A percentile compares a stretch with the other conserved stretches of the same genome.
Conservation (phyloP, 441 rosid genomes). For the Gossypium gossypioides region DNA sequence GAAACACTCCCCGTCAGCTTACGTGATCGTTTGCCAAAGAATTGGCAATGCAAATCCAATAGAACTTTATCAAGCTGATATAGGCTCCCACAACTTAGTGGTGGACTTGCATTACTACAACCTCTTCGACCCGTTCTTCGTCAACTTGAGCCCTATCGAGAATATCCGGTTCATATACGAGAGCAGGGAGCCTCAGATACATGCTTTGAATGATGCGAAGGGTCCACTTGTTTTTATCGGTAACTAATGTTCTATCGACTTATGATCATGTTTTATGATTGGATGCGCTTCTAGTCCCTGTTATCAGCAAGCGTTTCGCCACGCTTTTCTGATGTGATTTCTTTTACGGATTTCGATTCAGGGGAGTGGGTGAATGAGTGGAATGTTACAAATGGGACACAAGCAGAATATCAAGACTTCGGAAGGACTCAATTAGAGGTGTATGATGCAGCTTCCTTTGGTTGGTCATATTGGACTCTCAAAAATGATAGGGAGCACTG, state of each 20-base stretch:
- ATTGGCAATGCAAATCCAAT: constrained; percentile 62
- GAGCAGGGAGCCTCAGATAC: constrained; percentile 49
- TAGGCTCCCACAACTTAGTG: constrained; percentile 49
- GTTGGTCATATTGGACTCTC: constrained; percentile 73
- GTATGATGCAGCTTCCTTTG: constrained; percentile 58
- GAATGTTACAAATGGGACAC: constrained; percentile 44
- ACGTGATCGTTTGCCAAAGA: constrained; percentile 62
- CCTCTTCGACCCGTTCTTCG: constrained; percentile 54
- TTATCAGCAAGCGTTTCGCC: not conserved
- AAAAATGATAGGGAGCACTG: constrained; percentile 65
- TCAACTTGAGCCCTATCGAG: constrained; percentile 41
- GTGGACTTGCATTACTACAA: constrained; percentile 72
- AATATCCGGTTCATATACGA: constrained; percentile 48
- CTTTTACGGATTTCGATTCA: constrained; percentile 17
- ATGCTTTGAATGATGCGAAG: constrained; percentile 37
- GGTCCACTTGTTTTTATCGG: constrained; percentile 64
- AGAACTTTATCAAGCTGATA: constrained; percentile 54
- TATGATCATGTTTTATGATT: not conserved
- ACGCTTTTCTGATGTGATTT: not conserved
- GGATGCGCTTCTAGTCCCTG: not conserved
- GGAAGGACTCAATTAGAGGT: constrained; percentile 59
- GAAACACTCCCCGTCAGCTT: constrained; percentile 41
- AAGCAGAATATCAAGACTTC: constrained; percentile 49
- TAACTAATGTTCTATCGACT: constrained; percentile 13
- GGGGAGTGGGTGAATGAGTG: constrained; percentile 85